A percentile compares a stretch with the other conserved stretches of the same genome.
Conservation (phyloP, 2,329 filamentous ascomycete species). For the Fusarium verticillioides region DNA sequence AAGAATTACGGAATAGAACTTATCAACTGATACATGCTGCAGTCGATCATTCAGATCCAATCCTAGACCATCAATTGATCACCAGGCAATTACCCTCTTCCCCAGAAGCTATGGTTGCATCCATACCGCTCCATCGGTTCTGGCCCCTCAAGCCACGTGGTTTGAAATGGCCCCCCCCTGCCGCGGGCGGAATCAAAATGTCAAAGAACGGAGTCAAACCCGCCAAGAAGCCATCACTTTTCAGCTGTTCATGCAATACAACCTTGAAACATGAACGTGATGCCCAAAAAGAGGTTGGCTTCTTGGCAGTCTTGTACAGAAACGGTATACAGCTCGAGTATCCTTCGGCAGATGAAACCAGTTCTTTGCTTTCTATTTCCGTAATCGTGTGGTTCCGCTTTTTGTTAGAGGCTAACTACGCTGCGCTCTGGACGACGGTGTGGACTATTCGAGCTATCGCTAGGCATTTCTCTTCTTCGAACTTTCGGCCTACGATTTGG, state of each 20-base stretch:
- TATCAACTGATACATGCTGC: neutral
- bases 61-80: neutral
- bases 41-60: neutral
- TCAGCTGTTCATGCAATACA: neutral
- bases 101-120: constrained; percentile 11
- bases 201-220: neutral
- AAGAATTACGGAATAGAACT: neutral
- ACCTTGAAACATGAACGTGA: neutral
- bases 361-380: neutral
- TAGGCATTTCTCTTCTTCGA: constrained; percentile 35
- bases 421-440: neutral
- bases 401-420: neutral
- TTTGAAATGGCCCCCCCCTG: neutral
- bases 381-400: neutral
- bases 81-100: neutral
- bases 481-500: constrained; percentile 25
- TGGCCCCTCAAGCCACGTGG: neutral
- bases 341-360: neutral
- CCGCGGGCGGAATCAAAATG: neutral
- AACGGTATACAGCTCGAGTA: neutral
- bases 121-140: neutral
- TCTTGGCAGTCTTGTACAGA: neutral
- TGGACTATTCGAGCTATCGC: constrained; percentile 6
- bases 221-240: neutral
- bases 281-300: neutral